Base-by-base conservation (phyloP, 2,329 filamentous ascomycete species). In the Fusarium armeniacum region DNA sequence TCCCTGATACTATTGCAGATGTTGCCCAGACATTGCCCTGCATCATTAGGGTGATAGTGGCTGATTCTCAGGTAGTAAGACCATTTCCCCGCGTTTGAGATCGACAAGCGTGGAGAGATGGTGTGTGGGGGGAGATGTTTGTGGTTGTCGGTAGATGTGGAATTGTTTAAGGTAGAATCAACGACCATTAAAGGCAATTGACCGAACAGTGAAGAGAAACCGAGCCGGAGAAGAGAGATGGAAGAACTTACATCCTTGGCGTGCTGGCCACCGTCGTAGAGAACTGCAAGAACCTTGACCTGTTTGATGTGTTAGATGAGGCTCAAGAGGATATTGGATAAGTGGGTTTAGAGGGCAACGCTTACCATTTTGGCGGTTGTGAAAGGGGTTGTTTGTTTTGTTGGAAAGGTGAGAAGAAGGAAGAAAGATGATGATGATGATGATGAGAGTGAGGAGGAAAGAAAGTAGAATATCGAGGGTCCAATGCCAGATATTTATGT, bases 211-310 rank as follows among this genome's bases (percentile, higher is more conserved):
- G 35, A 26, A 60, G 44, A 58, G 20, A 22, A 46, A 47, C 16
- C 40, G 36, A 52, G 28, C 24, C 54, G 30, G 4, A 36, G 36
- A 40, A 56, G 32, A 50, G 60, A 38, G 16, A 33, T 53, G 35
- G 53, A 65, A 52, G 41, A 26, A 78, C 84, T 81, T 80, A 97
- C 93, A 79, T 98, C 87, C 83, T 92, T 85, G 84, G 94, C 94
- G 86, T 97, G 93, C 85, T 93, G 85, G 80, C 89, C 88, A 81
- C 94, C 94, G 83, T 98, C 94, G 87, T 98, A 98, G 76, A 97
- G 89, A 76, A 97, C 93, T 79, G 94, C 87, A 80, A 98, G 91
- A 84, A 98, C 93, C 86, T 98, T 98, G 85, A 94, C 94, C 94
- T 98, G 75, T 78, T 77, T 47, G 26, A 16, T 15, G 22, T 62